phyloP scores from a whole-genome alignment of 2,329 filamentous ascomycete genomes.

The Paecilomyces fulvus region DNA sequence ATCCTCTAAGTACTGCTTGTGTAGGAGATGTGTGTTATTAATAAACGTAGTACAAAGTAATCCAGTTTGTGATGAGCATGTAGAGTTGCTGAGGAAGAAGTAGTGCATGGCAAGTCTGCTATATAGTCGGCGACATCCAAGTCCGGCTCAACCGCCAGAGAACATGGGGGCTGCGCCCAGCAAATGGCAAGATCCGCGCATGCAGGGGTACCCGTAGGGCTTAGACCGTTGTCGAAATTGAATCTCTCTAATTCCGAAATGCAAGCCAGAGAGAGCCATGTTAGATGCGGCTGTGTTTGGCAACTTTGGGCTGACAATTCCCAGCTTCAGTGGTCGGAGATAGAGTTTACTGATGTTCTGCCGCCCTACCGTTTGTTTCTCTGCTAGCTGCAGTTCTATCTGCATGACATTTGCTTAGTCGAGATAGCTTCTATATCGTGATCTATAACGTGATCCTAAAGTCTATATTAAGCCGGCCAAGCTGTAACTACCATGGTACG shows the following conservation, averaged over 20 bases:
- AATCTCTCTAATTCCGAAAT: neutral
- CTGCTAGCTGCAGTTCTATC: neutral
- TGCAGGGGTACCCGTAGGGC: neutral
- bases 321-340: neutral
- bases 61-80: neutral
- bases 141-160: neutral
- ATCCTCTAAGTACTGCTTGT: neutral
- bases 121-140: neutral
- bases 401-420: neutral
- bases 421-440: neutral
- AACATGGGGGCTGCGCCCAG: neutral
- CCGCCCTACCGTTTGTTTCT: neutral
- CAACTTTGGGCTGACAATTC: neutral
- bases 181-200: neutral
- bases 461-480: neutral
- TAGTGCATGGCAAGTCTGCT: neutral
- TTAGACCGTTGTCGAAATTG: neutral
- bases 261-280: no score
- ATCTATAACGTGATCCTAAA: neutral
- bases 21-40: neutral
- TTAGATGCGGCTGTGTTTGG: neutral
- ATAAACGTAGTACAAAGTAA: neutral
- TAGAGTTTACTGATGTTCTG: neutral
- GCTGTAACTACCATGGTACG: neutral
- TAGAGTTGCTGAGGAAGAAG: neutral